Percentiles rank a stretch among this genome's conserved stretches.
Conservation (phyloP, 768 basidiomycete genomes). For the Trametes cinnabarina region DNA sequence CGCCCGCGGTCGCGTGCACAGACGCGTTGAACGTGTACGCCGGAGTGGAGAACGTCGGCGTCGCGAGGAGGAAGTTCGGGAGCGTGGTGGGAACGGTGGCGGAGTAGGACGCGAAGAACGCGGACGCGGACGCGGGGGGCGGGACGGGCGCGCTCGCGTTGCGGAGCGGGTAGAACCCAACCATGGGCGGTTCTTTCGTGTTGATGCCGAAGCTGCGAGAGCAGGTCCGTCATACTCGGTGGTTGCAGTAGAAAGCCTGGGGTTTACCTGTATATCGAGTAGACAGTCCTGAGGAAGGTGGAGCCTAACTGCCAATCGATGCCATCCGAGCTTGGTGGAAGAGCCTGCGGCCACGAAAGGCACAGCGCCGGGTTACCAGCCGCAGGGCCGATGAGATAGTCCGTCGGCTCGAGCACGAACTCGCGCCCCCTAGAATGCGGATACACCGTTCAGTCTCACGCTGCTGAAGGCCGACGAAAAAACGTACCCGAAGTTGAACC, state of each 20-base stretch:
- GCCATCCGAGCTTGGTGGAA: constrained; percentile 65
- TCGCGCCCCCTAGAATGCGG: constrained; percentile 39
- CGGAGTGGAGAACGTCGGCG: constrained; percentile 58
- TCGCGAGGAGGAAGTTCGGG: constrained; percentile 68
- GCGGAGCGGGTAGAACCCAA: constrained; percentile 67
- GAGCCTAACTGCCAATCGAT: constrained; percentile 82
- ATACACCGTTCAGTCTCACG: neutral
- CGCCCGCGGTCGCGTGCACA: constrained; percentile 50
- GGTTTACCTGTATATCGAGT: constrained; percentile 72
- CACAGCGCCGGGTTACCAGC: constrained; percentile 64
- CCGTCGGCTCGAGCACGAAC: constrained; percentile 68
- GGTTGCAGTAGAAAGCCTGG: neutral
- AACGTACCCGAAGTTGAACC: constrained; percentile 69
- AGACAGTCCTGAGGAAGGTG: constrained; percentile 72
- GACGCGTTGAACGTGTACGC: constrained; percentile 71
- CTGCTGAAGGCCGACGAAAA: neutral
- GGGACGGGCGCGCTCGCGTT: constrained; percentile 45
- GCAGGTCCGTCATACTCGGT: neutral
- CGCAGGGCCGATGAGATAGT: constrained; percentile 74
- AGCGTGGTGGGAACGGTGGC: constrained; percentile 66
- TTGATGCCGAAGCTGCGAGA: constrained; percentile 67
- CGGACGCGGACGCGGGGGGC: constrained; percentile 41
- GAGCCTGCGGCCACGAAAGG: constrained; percentile 70
- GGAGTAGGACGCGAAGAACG: constrained; percentile 59
- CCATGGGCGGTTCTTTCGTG: constrained; percentile 67